These are phyloP conservation scores for Calvatia gigantea DNA, from an alignment of 768 basidiomycete species.

Conservation along the genomic window DNA sequence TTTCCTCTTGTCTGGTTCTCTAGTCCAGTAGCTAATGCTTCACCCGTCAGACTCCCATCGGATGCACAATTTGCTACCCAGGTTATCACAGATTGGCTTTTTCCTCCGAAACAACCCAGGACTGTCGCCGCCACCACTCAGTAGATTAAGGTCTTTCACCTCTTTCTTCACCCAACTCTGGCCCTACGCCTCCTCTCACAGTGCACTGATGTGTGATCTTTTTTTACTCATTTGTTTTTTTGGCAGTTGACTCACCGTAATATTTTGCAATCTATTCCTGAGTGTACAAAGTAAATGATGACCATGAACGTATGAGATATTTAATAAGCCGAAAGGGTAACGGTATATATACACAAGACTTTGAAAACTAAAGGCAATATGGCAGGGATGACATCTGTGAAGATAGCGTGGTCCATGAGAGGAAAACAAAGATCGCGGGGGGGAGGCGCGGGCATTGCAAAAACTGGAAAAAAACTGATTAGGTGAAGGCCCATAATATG, in stretches of 20 bases:
- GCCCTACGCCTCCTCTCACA: background rate
- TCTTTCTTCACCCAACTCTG: background rate
- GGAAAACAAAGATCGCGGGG: background rate
- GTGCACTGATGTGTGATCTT: constrained; percentile 3
- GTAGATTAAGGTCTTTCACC: background rate
- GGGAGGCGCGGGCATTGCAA: too few species aligned
- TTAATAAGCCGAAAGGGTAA: constrained; percentile 1
- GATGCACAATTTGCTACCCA: constrained; percentile 63
- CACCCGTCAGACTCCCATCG: constrained; percentile 56
- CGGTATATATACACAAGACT: constrained; percentile 23
- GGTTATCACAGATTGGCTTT: constrained; percentile 81
- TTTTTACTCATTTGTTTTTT: constrained; percentile 14
- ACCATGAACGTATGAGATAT: constrained; percentile 8
- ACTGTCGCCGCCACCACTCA: background rate
- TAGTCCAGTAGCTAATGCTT: constrained; percentile 11
- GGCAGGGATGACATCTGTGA: background rate
- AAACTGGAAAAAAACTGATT: background rate
- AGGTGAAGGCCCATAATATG: constrained; percentile 13
- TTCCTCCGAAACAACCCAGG: constrained; percentile 27
- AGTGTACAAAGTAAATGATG: constrained; percentile 25
- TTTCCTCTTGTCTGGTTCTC: background rate
- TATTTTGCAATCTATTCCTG: constrained; percentile 27
- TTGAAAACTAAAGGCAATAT: background rate
- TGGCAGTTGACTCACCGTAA: constrained; percentile 20
- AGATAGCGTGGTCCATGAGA: background rate